Evolutionary conservation across 1,284 basidiomycete species (phyloP).

Genomic region (Fistulinella staudtii): DNA sequence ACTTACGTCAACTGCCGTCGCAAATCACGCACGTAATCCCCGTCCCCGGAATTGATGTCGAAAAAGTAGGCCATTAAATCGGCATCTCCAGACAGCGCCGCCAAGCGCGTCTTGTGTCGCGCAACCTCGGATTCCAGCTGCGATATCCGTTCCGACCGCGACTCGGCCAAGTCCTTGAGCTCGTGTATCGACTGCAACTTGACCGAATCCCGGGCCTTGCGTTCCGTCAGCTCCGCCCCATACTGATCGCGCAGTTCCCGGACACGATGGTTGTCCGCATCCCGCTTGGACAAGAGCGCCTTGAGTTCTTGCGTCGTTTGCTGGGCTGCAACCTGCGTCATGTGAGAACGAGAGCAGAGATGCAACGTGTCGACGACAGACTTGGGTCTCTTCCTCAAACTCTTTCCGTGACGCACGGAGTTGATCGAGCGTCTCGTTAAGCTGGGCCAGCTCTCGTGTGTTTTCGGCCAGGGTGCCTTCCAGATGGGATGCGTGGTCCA

Average conservation of each 20-base stretch:
- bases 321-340: constrained; percentile 42
- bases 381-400: constrained; percentile 47
- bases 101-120: constrained; percentile 74
- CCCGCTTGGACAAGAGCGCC: constrained; percentile 56
- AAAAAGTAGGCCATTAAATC: constrained; percentile 72
- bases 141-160: constrained; percentile 72
- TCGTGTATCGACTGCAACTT: constrained; percentile 68
- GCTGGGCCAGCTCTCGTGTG: constrained; percentile 33
- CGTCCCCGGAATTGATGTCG: constrained; percentile 52
- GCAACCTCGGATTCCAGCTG: constrained; percentile 73
- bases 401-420: constrained; percentile 40
- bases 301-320: constrained; percentile 56
- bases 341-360: constrained; percentile 16
- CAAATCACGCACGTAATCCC: constrained; percentile 61
- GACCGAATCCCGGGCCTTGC: constrained; percentile 62
- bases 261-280: constrained; percentile 72
- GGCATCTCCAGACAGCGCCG: constrained; percentile 68
- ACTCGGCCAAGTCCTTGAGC: constrained; percentile 66
- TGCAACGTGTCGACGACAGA: constrained; percentile 23
- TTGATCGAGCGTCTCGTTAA: constrained; percentile 41
- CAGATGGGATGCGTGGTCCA: constrained; percentile 43
- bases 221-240: constrained; percentile 68
- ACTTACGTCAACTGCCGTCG: constrained; percentile 57
- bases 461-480: constrained; percentile 39
- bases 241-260: constrained; percentile 81